phyloP scores from a whole-genome alignment of 139 green algal genomes.

The Pleodorina starrii region DNA sequence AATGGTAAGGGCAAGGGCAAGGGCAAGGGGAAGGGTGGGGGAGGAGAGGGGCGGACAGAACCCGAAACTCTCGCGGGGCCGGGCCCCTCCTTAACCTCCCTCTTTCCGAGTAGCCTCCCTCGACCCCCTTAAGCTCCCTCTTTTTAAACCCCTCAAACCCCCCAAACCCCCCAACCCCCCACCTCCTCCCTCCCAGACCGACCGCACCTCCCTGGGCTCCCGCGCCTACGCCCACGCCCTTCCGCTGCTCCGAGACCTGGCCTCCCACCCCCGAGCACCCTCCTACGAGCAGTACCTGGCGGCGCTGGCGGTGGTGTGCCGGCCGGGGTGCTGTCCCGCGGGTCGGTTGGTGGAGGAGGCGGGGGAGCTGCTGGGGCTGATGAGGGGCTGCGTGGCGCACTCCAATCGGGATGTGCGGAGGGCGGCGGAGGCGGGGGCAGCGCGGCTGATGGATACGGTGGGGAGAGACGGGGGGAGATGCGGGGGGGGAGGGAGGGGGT shows the following conservation, averaged over 20 bases:
- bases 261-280: not conserved
- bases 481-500: not conserved
- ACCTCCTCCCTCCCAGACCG: not conserved
- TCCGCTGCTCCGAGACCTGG: not conserved
- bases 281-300: constrained; percentile 31
- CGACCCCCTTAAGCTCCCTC: too few relatives aligned
- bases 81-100: too few relatives aligned
- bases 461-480: not conserved
- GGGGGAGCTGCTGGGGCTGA: constrained; percentile 8
- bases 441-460: constrained; percentile 1
- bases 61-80: too few relatives aligned
- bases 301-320: constrained; percentile 20
- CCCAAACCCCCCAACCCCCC: not conserved
- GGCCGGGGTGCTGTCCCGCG: not conserved
- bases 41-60: too few relatives aligned
- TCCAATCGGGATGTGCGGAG: not conserved
- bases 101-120: too few relatives aligned
- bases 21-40: not conserved
- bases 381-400: not conserved
- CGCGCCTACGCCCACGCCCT: not conserved
- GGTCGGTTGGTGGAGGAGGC: not conserved
- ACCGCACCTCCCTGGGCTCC: not conserved
- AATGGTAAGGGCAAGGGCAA: not conserved
- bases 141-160: too few relatives aligned
- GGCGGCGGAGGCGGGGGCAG: not conserved